These are phyloP conservation scores for Pseudogymnoascus sp. DNA, from an alignment of 2,329 filamentous ascomycete species.

Conservation along the genomic window DNA sequence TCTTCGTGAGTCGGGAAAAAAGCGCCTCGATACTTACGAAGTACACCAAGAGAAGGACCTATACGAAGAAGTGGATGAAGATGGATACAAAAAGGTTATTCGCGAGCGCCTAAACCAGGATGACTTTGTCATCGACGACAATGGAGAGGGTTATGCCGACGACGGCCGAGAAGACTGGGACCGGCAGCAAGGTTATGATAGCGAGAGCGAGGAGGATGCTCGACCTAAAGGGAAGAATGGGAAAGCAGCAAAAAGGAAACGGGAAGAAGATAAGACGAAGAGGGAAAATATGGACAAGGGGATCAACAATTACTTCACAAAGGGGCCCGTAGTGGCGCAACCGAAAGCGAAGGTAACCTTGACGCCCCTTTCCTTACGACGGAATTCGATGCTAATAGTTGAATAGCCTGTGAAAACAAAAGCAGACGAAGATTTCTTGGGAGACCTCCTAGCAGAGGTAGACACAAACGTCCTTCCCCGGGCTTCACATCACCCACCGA, in stretches of 20 bases:
- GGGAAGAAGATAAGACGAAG: constrained; percentile 77
- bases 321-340: constrained; percentile 56
- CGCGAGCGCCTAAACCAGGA: constrained; percentile 82
- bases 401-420: constrained; percentile 65
- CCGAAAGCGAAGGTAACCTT: constrained; percentile 70
- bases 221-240: constrained; percentile 41
- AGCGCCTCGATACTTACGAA: constrained; percentile 78
- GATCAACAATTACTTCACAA: constrained; percentile 91
- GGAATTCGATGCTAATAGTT: constrained; percentile 19
- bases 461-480: constrained; percentile 61
- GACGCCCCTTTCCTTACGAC: constrained; percentile 12
- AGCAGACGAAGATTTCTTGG: constrained; percentile 83
- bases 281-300: constrained; percentile 81
- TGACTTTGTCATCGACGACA: constrained; percentile 97
- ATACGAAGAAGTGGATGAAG: constrained; percentile 95
- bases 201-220: constrained; percentile 65
- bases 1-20: constrained; percentile 82
- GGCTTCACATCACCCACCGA: constrained; percentile 51
- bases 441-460: constrained; percentile 76
- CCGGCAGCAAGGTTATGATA: constrained; percentile 54
- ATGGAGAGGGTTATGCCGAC: constrained; percentile 92
- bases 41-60: constrained; percentile 75
- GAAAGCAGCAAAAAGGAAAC: constrained; percentile 70
- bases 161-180: constrained; percentile 95
- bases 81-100: constrained; percentile 94